Evolutionary conservation across 2,329 filamentous ascomycete species (phyloP), one percentile per base, ranked within the genome.

Genomic region (Daldinia sp.): DNA sequence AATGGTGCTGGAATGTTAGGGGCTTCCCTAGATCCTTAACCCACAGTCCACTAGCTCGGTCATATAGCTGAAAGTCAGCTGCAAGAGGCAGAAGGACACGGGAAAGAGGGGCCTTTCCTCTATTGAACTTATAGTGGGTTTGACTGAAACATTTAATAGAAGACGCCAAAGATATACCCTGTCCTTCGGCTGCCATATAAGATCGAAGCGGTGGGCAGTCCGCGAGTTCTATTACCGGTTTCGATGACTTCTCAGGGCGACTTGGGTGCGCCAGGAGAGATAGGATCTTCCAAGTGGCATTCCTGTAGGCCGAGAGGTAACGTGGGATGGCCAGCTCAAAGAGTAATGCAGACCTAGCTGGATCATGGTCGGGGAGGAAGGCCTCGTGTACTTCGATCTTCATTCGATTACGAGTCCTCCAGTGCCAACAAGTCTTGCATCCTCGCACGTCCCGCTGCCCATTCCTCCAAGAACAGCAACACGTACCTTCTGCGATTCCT

Each of bases 281-380:
- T 0, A 87, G 23, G 2, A 89, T 80, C 3, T 70, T 73, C 85
- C 85, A 89, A 0, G 85, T 87, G 3, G 80, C 78, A 61, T 87
- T 81, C 12, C 88, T 81, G 74, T 89, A 90, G 0, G 77, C 75
- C 2, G 78, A 77, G 23, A 88, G 82, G 3, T 77, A 77, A 2
- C 71, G 35, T 0, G 88, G 87, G 23, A 80, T 78, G 0, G 60
- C 67, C 0, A 89, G 75, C 67, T 90, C 88, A 57, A 89, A 88
- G 0, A 89, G 68, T 0, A 86, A 76, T 0, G 79, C 79, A 35
- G 83, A 82, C n/a, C 78, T 78, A 9, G 80, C 71, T 2, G 75
- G 65, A 0, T 73, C 53, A 1, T 79, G 63, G 0, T 57, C 42
- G 2, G 87, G 87, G 0, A 89, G 77, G 1, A 82, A 84, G 58